Evolutionary conservation across 1,284 basidiomycete species (phyloP).

Genomic region (Salmacisia buchloeana): DNA sequence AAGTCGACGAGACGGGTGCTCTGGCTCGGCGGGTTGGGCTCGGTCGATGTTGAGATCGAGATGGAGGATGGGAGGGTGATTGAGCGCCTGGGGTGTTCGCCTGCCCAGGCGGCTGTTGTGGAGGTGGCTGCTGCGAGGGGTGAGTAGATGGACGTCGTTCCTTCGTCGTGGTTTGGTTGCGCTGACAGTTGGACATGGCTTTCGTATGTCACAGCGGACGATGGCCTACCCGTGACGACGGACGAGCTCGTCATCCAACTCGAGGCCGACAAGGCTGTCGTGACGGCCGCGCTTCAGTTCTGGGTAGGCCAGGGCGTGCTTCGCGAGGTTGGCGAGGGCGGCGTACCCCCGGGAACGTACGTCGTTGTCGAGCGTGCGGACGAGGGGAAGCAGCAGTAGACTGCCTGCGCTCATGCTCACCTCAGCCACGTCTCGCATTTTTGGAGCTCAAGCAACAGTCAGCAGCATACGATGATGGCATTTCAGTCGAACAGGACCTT

Average conservation of each 20-base stretch:
- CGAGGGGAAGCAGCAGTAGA: background rate
- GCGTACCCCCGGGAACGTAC: slow-evolving; percentile 8
- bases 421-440: too few species aligned
- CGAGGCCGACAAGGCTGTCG: slow-evolving; percentile 6
- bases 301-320: slow-evolving; percentile 9
- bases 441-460: too few species aligned
- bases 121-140: slow-evolving; percentile 6
- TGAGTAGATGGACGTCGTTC: background rate
- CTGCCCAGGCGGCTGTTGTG: slow-evolving; percentile 9
- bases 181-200: background rate
- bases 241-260: slow-evolving; percentile 3
- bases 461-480: background rate
- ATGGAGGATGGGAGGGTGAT: slow-evolving; percentile 26
- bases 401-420: too few species aligned
- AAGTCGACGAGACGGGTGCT: slow-evolving; percentile 26
- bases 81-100: background rate
- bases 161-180: background rate
- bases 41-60: slow-evolving; percentile 34
- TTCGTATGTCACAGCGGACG: background rate
- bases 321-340: background rate
- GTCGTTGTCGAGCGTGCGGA: slow-evolving; percentile 6
- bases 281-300: slow-evolving; percentile 4
- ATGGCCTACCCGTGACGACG: background rate
- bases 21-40: slow-evolving; percentile 37
- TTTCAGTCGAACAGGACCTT: background rate